Base-by-base conservation (phyloP, 352 stramenopile genomes). In the Phytopythium mirpurense region DNA sequence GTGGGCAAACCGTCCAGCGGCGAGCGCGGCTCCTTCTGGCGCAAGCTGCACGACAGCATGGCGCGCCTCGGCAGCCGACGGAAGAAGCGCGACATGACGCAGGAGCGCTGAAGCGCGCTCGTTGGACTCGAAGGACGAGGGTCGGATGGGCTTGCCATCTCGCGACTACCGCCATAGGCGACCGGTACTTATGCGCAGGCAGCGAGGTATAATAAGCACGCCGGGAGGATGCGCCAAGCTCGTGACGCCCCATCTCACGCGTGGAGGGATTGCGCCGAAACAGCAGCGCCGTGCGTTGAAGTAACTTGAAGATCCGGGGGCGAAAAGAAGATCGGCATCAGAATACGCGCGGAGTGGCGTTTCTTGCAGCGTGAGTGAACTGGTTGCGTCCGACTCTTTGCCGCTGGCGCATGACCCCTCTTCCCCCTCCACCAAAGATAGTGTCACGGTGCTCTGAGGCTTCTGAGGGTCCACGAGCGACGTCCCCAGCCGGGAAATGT, bases 1-100 rank as follows among this genome's bases (percentile, higher is more conserved):
- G 63, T 68, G 12, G 63, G 59, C 31, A 68, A 59, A 51, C 58
- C 59, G 32, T 23, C 19, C 2, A 53, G 37, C 46, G 70, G 49
- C 26, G 66, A 69, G 14, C 67, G 60, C 24, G 57, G 63, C 18
- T 90, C 80, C 14, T 88, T 93, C 41, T 93, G 83, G 83, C 60
- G 72, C 53, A 89, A 89, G 46, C 49, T 93, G 6, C 83, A 90
- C 37, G 60, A 81, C 19, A 79, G 78, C 32, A 74, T 93, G 59
- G 62, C 71, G 4, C 89, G 88, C 40, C 62, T 93, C 36, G 74
- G 78, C 14, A 81, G 63, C 35, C 74, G 75, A 42, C 70, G 70
- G 50, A 90, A 70, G 41, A 83, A 85, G 47, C 48, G 34, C 36
- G 35, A 54, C 46, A 52, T 42, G 46, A 15, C 19, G 5, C 18